Base-by-base conservation (phyloP, 257 asterid species). In the Handroanthus guayacan region DNA sequence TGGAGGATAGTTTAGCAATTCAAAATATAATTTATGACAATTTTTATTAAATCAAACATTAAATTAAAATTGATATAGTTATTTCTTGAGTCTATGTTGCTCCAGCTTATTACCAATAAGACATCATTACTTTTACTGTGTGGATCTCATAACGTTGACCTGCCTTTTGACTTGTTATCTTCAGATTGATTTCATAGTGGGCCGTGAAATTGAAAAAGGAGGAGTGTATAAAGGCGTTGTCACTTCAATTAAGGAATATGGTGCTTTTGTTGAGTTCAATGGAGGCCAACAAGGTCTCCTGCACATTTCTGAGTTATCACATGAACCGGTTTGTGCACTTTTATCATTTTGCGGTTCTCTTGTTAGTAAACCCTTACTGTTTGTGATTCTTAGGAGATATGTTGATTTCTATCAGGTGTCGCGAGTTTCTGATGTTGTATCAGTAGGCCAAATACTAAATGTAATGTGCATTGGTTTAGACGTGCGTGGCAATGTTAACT, bases 271-370 rank as follows among this genome's bases (percentile, higher is more conserved):
- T 81, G 99, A 95, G 86, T 87, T 95, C 84, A 92, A 87, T 84
- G 99, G 97, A 56, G 99, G 99, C 76, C 97, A 93, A 84, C 97
- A 88, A 61, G 99, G 97, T 54, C 98, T 95, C 58, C 88, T 95
- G 52, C 99, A 95, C 86, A 82, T 95, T 80, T 95, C 99, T 20
- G 97, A 95, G 82, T 83, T 95, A 78, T 89, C 99, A 51, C 92
- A 89, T 68, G 90, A 91, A 74, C 93, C 92, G 78, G 99, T 95
- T 51, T 39, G 81, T 75, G 41, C 75, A 75, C 60, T 34, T 50
- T 74, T 67, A 39, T 14, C 50, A 69, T 58, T 74, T 16, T 62
- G 62, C 31, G 31, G 14, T 25, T 62, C 10, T 61, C 69, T 67
- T 47, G 5, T 71, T 37, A n/a, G 36, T n/a, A 51, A 25, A 31